phyloP scores from a whole-genome alignment of 169 alveolate species.

The Plasmodium vivax region DNA sequence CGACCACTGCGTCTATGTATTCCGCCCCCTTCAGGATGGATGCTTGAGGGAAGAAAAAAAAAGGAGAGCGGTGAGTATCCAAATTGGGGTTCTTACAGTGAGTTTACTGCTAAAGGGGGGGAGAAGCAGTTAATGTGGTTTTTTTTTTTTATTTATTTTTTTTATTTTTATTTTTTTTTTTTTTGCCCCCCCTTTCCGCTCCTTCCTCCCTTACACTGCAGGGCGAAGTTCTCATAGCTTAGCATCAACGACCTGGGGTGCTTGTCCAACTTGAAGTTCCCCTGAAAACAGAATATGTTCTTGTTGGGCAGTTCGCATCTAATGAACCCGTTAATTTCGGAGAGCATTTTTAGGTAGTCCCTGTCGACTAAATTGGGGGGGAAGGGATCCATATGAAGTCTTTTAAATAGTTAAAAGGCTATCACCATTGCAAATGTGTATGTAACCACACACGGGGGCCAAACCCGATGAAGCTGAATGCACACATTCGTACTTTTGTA shows the following conservation, averaged over 20 bases:
- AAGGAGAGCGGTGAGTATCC: not conserved
- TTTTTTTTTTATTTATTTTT: not conserved
- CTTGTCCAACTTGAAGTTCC: constrained; percentile 49
- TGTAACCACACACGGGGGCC: not conserved
- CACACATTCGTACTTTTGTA: constrained; percentile 47
- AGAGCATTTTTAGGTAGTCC: constrained; percentile 68
- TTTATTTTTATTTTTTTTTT: not conserved
- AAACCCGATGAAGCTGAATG: not conserved
- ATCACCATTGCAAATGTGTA: not conserved
- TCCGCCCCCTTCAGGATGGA: constrained; percentile 68
- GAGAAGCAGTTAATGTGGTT: not conserved
- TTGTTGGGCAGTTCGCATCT: constrained; percentile 74
- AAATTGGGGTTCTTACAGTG: not conserved
- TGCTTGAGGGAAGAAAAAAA: constrained; percentile 39
- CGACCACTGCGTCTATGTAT: constrained; percentile 72
- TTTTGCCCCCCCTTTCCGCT: not conserved
- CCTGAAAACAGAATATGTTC: constrained; percentile 64
- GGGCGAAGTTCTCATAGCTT: constrained; percentile 62
- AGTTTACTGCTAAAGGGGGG: not conserved
- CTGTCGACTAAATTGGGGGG: constrained; percentile 29
- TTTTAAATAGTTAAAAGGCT: not conserved
- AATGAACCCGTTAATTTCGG: constrained; percentile 71
- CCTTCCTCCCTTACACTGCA: constrained; percentile 46
- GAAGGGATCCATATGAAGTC: not conserved
- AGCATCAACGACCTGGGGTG: constrained; percentile 69